Base-by-base conservation (phyloP, 306 rosid species). In the Cicer yamashitae region DNA sequence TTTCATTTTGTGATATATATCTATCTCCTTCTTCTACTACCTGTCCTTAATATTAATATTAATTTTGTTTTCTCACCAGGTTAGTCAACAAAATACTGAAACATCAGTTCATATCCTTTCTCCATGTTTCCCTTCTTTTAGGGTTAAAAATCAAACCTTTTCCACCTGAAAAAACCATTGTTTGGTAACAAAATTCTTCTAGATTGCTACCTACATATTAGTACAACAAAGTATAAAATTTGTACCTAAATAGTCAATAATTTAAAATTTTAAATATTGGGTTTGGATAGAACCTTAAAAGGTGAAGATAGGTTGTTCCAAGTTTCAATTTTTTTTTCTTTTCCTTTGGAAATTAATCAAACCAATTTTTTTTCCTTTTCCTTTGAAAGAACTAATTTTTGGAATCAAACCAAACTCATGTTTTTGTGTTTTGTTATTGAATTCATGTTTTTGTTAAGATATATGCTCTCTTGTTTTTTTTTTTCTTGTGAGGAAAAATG, bases 81-180 rank as follows among this genome's bases (percentile, higher is more conserved):
- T 84, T 83, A 84, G 92, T 82, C 76, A 86, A 52, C 77, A 87
- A 88, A 83, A 83, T 52, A 71, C 77, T 74, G 18, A 78, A 76
- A 82, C 91, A 83, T 81, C 68, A 71, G 66, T 75, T 66, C 14
- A 59, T 67, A 72, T 66, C 67, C 63, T 50, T 56, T 78, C 70
- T 75, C 87, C 76, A 12, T 81, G 78, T 58, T 75, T 81, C 80
- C 76, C 58, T 80, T 74, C 66, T 82, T 88, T 84, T 86, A 64
- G 80, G 41, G 12, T 37, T 67, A 50, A 64, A 57, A 47, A 62
- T 78, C 65, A 76, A 63, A 69, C 73, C 58, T 45, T 77, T 76
- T 79, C 70, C 73, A 47, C 73, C 78, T 76, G 7, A 51, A 57
- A 67, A 63, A 67, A 63, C 57, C 76, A 56, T 62, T 77, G 68